Evolutionary conservation across 2,329 filamentous ascomycete genomes (phyloP).

Genomic region (Talaromyces islandicus): DNA sequence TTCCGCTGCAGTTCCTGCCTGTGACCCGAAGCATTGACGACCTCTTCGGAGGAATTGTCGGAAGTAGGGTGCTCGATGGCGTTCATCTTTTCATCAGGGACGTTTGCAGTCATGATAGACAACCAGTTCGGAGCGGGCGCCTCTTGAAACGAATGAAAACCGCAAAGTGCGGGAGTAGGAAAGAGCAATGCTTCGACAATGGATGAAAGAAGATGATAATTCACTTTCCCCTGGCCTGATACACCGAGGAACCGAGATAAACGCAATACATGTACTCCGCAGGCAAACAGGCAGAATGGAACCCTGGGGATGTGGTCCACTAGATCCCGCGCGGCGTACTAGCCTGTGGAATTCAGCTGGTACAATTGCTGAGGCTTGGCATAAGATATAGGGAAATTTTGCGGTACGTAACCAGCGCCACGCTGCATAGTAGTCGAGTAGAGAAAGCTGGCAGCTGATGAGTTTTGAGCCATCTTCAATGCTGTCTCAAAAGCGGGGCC

Average conservation of each 20-base stretch:
- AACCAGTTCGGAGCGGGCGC: background rate
- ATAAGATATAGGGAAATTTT: background rate
- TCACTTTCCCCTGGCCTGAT: background rate
- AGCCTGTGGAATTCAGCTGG: background rate
- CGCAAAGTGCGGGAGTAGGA: background rate
- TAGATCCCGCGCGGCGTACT: background rate
- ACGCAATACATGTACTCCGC: background rate
- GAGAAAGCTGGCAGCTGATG: background rate
- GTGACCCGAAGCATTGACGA: constrained; percentile 61
- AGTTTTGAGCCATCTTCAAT: background rate
- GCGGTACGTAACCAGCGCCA: background rate
- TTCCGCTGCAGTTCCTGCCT: constrained; percentile 58
- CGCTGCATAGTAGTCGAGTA: background rate
- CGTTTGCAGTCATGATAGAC: constrained; percentile 14
- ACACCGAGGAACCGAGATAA: background rate
- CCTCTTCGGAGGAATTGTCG: constrained; percentile 27
- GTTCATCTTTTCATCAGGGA: constrained; percentile 18
- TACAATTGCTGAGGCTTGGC: background rate
- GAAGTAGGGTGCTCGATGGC: constrained; percentile 19
- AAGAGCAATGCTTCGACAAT: background rate
- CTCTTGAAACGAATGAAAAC: background rate
- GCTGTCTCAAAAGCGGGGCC: background rate
- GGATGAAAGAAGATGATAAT: background rate
- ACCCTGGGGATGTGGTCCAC: background rate
- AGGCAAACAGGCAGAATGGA: background rate